These are phyloP conservation scores for Tubosaeta brunneosetosa DNA, from an alignment of 768 basidiomycete species.

Conservation along the genomic window DNA sequence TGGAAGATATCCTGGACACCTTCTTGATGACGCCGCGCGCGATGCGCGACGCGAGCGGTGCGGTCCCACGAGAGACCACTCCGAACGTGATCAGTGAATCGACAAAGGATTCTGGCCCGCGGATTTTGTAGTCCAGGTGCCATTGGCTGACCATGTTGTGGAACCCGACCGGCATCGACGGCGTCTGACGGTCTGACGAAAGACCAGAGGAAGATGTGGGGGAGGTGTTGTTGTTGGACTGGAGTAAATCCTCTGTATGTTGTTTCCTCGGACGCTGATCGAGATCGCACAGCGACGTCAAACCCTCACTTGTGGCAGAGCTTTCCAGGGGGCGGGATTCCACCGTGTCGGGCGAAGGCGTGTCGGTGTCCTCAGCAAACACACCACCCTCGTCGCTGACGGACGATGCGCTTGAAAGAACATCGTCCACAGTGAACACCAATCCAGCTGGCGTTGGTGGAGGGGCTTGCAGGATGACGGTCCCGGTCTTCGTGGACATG, in stretches of 20 bases:
- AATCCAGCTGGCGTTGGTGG: conserved; percentile 17
- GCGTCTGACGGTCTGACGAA: not conserved
- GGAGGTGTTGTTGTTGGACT: not conserved
- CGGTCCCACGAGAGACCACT: conserved; percentile 6
- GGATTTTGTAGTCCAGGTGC: conserved; percentile 18
- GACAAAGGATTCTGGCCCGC: conserved; percentile 13
- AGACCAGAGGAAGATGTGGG: conserved; percentile 8
- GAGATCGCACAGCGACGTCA: not conserved
- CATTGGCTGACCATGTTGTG: conserved; percentile 13
- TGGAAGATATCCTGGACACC: conserved; percentile 5
- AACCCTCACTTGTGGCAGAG: not conserved
- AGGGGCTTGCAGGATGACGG: conserved; percentile 9
- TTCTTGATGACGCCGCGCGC: conserved; percentile 7
- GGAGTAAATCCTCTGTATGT: not conserved
- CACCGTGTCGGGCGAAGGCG: not conserved
- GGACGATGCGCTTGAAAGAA: not conserved
- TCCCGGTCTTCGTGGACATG: conserved; percentile 1
- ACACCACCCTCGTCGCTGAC: conserved; percentile 2
- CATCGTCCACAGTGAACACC: conserved; percentile 2
- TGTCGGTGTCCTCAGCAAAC: conserved; percentile 1
- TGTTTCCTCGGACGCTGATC: not conserved
- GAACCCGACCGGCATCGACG: conserved; percentile 11
- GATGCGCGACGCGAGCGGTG: conserved; percentile 14
- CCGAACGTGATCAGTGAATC: conserved; percentile 17
- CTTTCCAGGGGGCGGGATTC: not conserved